Percentiles rank a stretch among this genome's conserved stretches.
These are phyloP conservation scores for Arthrobotrys megalospora DNA, from an alignment of 2,329 filamentous ascomycete species.

Conservation along the genomic window DNA sequence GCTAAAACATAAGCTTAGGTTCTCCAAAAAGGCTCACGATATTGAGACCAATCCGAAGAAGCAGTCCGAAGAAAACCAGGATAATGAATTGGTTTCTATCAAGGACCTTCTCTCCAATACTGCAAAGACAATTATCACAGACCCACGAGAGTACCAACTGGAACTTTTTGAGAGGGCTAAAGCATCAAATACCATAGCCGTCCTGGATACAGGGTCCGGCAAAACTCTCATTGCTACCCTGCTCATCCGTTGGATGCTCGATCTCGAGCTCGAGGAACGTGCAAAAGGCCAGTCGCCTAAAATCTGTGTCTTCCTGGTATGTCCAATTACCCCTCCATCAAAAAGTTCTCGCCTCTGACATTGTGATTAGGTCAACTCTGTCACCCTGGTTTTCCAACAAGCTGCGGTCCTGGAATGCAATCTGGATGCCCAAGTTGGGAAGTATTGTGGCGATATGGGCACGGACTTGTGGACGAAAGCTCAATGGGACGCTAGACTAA, in stretches of 20 bases:
- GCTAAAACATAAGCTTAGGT: conserved; percentile 16
- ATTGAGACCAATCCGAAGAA: conserved; percentile 36
- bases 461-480: conserved; percentile 74
- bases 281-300: conserved; percentile 74
- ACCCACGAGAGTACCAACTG: conserved; percentile 89
- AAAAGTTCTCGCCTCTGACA: conserved; percentile 1
- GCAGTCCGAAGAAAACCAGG: conserved; percentile 20
- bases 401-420: conserved; percentile 85
- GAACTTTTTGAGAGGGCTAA: conserved; percentile 93
- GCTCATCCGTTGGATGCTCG: conserved; percentile 81
- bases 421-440: conserved; percentile 80
- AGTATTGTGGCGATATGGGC: conserved; percentile 80
- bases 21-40: conserved; percentile 38
- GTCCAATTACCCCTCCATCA: conserved; percentile 32
- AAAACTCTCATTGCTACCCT: conserved; percentile 97
- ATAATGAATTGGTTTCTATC: conserved; percentile 44
- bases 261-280: conserved; percentile 82
- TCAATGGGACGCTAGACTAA: conserved; percentile 70
- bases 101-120: conserved; percentile 41
- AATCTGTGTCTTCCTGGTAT: conserved; percentile 86
- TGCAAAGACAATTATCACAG: conserved; percentile 76
- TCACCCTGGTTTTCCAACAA: conserved; percentile 92
- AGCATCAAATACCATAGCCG: conserved; percentile 87
- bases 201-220: conserved; percentile 93
- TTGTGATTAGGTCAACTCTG: conserved; percentile 77